A percentile compares a stretch with the other conserved stretches of the same genome.
phyloP scores from a whole-genome alignment of 1,139 yeast genomes.

The Casaregolazyma lundiana region DNA sequence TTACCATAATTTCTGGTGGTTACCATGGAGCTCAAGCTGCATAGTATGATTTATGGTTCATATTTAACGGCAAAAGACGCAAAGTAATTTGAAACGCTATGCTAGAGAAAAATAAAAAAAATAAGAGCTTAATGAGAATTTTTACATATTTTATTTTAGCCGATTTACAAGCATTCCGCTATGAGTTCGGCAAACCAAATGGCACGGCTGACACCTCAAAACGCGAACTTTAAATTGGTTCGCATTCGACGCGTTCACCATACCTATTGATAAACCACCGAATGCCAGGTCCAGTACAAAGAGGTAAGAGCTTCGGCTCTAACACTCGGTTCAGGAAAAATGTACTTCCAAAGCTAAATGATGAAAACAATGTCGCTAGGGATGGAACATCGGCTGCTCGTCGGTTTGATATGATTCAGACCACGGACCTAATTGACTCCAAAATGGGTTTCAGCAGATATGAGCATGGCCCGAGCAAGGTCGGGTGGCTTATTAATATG shows the following conservation, averaged over 20 bases:
- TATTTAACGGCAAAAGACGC: not conserved
- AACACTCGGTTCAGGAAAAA: conserved; percentile 5
- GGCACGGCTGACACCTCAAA: not conserved
- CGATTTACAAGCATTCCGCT: too few species aligned
- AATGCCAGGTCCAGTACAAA: not conserved
- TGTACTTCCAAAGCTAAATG: conserved; percentile 10
- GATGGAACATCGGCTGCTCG: conserved; percentile 33
- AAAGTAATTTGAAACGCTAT: not conserved
- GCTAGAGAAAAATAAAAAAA: not conserved
- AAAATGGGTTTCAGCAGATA: conserved; percentile 81
- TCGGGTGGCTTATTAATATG: conserved; percentile 88
- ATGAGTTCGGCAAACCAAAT: too few species aligned
- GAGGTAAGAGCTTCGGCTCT: conserved; percentile 3
- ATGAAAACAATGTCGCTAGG: conserved; percentile 15
- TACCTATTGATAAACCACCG: not conserved
- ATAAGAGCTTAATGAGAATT: too few species aligned
- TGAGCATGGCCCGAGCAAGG: conserved; percentile 65
- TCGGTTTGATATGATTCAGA: conserved; percentile 25
- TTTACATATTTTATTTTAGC: too few species aligned
- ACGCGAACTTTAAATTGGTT: not conserved
- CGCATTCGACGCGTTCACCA: not conserved
- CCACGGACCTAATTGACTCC: conserved; percentile 46
- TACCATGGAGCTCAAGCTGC: not conserved
- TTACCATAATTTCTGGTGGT: not conserved
- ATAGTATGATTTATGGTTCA: not conserved